Conservation (phyloP, 495 filamentous ascomycete species). For the Clohesyomyces aquaticus region DNA sequence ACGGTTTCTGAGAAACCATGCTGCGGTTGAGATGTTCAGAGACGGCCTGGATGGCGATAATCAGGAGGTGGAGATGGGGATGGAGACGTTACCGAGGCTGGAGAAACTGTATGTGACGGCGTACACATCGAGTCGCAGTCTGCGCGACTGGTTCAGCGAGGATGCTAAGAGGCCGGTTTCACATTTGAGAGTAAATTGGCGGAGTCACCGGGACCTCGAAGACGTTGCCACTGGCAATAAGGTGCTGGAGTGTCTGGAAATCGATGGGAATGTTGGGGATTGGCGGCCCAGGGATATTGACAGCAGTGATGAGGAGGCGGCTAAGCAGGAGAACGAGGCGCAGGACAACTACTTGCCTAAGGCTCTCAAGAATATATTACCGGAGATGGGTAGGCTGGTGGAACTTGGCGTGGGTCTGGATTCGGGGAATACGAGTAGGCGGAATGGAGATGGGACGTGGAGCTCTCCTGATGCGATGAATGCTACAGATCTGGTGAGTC, state of each 20-base stretch:
- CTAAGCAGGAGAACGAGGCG: background rate
- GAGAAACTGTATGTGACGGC: background rate
- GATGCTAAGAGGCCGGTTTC: conserved; percentile 4
- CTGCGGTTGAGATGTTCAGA: conserved; percentile 12
- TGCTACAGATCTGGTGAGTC: conserved; percentile 22
- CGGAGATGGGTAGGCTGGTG: conserved; percentile 1
- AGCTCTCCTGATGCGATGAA: conserved; percentile 14
- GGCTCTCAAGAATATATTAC: conserved; percentile 5
- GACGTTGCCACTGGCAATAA: background rate
- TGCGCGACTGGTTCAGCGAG: conserved; percentile 7
- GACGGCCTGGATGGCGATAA: conserved; percentile 11
- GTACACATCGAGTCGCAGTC: background rate
- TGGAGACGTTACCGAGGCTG: conserved; percentile 10
- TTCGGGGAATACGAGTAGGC: background rate
- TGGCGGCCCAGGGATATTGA: conserved; percentile 13
- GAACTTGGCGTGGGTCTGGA: conserved; percentile 25
- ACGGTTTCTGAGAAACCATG: conserved; percentile 4
- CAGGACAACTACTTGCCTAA: background rate
- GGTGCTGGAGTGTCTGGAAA: conserved; percentile 7
- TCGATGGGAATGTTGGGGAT: conserved; percentile 2
- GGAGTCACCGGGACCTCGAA: background rate
- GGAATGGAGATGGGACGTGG: background rate
- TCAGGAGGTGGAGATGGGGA: background rate
- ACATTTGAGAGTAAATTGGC: conserved; percentile 5
- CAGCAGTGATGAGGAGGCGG: conserved; percentile 5